phyloP scores from a whole-genome alignment of 2,329 filamentous ascomycete species.

The Colletotrichum orchidophilum region DNA sequence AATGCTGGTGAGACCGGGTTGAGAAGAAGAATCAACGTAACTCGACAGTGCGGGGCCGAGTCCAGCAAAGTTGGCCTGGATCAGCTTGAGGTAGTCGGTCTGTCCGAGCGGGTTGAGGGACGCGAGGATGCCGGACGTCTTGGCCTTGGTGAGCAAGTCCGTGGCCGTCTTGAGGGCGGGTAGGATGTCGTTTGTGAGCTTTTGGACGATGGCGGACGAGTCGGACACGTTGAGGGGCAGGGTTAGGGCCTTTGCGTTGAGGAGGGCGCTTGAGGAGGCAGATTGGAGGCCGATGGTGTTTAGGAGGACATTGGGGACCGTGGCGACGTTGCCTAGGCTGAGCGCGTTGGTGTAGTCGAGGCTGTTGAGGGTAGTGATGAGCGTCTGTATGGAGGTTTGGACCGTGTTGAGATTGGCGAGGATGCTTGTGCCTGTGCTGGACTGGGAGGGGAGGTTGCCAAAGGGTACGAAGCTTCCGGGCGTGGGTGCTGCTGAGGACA shows the following conservation, averaged over 20 bases:
- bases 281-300: not conserved
- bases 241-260: not conserved
- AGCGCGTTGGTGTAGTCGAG: not conserved
- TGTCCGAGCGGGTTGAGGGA: not conserved
- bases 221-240: not conserved
- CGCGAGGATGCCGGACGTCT: not conserved
- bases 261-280: not conserved
- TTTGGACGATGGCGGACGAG: not conserved
- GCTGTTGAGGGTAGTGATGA: not conserved
- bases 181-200: not conserved
- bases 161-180: not conserved
- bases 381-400: not conserved
- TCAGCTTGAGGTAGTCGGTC: not conserved
- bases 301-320: not conserved
- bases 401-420: not conserved
- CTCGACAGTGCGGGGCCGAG: not conserved
- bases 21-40: not conserved
- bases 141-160: not conserved
- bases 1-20: rapidly evolving
- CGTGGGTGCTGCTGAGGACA: not conserved
- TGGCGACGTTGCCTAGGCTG: not conserved
- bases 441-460: constrained; percentile 1
- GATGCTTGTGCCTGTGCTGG: not conserved
- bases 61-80: not conserved
- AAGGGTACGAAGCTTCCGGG: not conserved